Base-by-base conservation (phyloP, 2,329 filamentous ascomycete species). In the Penicillium brasilianum region DNA sequence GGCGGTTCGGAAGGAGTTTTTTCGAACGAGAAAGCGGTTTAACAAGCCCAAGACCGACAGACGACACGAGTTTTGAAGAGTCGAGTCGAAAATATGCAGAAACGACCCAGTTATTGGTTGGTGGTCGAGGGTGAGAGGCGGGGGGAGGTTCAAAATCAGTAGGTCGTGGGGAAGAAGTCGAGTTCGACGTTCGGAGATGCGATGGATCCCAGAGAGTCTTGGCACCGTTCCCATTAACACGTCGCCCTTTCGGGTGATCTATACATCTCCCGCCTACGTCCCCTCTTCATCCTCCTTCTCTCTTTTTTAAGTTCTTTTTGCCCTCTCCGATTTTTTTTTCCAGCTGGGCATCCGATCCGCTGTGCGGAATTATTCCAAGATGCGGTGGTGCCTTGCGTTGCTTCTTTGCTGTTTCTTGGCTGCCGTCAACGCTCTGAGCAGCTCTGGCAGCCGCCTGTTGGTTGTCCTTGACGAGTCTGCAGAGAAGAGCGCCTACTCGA, bases 381-480 rank as follows among this genome's bases (percentile, higher is more conserved):
- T 96, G 92, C 86, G 87, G 85, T 90, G 89, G 82, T 80, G 90
- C 75, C 78, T 90, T 80, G 89, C 89, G 71, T 83, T 91, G 74
- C 80, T 92, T 66, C 78, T 92, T 63, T 81, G 93, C 71, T 84
- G 88, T 72, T 81, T 87, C 60, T 75, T 76, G 72, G 75, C 73
- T 66, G 72, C 71, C 66, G 74, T 74, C 61, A 86, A 89, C 76
- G 93, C 93, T 59, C 80, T 90, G 72, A 97, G 93, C 82, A 89
- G 88, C 65, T 85, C 87, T 52, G 95, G 94, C 62, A 87, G 86
- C 77, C 87, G 92, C 74, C 80, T 98, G 78, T 83, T 99, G 72
- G 93, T 96, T 63, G 85, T 99, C 61, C 80, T 97, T 56, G 94
- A 98, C 72, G 90, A 96, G 71, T 83, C 87, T 65, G 84, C 86